Evolutionary conservation across 2,329 filamentous ascomycete genomes (phyloP).

Genomic region (Cyphellophora europaea): DNA sequence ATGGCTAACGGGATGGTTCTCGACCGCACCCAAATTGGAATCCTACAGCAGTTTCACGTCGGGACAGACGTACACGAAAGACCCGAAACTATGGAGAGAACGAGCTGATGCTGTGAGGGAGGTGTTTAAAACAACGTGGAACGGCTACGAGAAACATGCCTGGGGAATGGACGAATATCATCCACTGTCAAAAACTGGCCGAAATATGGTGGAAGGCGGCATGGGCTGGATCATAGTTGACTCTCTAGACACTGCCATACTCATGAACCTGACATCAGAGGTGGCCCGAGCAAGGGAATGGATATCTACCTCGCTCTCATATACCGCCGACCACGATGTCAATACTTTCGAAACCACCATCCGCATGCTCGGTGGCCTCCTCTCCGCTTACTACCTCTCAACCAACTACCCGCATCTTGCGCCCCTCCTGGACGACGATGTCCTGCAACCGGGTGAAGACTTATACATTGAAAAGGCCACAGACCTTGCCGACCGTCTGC

Average conservation of each 20-base stretch:
- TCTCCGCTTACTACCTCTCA: slow-evolving; percentile 92
- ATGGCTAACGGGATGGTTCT: slow-evolving; percentile 61
- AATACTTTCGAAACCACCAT: slow-evolving; percentile 98
- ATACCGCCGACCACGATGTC: slow-evolving; percentile 78
- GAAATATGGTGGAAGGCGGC: slow-evolving; percentile 77
- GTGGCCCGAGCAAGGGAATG: slow-evolving; percentile 79
- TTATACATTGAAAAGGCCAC: slow-evolving; percentile 93
- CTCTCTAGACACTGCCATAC: slow-evolving; percentile 88
- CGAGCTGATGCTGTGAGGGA: slow-evolving; percentile 76
- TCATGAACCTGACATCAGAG: slow-evolving; percentile 91
- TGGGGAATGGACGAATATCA: slow-evolving; percentile 94
- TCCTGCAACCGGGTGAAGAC: slow-evolving; percentile 69
- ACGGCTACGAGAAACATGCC: slow-evolving; percentile 81
- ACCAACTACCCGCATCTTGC: slow-evolving; percentile 72
- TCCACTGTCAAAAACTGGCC: slow-evolving; percentile 68
- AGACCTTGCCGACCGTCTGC: slow-evolving; percentile 77
- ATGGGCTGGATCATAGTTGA: slow-evolving; percentile 98
- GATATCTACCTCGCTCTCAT: slow-evolving; percentile 71
- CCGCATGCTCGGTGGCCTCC: slow-evolving; percentile 85
- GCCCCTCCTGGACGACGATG: slow-evolving; percentile 60
- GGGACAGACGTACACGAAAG: background rate
- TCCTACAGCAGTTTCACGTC: too few relatives aligned
- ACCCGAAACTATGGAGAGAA: slow-evolving; percentile 57
- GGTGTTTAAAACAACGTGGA: slow-evolving; percentile 85
- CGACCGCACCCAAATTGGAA: background rate